Percentiles rank a stretch among this genome's conserved stretches.
phyloP scores from a whole-genome alignment of 805 yeast genomes.

The Wickerhamiella alocasiicola region DNA sequence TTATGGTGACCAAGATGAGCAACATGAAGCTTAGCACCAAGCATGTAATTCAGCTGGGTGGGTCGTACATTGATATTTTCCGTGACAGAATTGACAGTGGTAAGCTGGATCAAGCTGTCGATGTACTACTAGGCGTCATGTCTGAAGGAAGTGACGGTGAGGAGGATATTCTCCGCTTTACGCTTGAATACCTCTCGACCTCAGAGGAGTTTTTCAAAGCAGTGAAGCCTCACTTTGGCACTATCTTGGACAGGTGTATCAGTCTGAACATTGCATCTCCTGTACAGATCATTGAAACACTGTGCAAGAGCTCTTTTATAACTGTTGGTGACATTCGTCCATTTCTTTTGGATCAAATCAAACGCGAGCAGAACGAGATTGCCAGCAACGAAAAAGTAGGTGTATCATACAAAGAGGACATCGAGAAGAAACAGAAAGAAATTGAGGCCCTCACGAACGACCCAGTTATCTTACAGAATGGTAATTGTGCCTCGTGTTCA shows the following conservation, averaged over 20 bases:
- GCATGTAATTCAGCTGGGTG: conserved; percentile 23
- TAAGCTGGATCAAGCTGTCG: conserved; percentile 45
- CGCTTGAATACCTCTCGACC: background rate
- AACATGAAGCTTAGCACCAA: conserved; percentile 18
- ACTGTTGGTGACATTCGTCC: conserved; percentile 63
- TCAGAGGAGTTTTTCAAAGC: conserved; percentile 29
- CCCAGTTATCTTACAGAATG: conserved; percentile 46
- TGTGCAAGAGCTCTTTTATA: conserved; percentile 49
- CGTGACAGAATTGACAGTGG: conserved; percentile 48
- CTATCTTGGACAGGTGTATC: conserved; percentile 43
- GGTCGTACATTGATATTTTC: conserved; percentile 50
- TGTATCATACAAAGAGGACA: conserved; percentile 54
- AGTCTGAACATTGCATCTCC: conserved; percentile 49
- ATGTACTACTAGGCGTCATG: conserved; percentile 35
- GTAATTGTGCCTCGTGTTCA: conserved; percentile 54
- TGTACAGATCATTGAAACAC: conserved; percentile 58
- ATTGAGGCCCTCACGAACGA: conserved; percentile 39
- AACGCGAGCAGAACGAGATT: conserved; percentile 49
- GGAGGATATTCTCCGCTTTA: background rate
- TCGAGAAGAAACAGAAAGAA: conserved; percentile 40
- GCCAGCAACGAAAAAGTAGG: conserved; percentile 55
- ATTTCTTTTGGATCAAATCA: conserved; percentile 49
- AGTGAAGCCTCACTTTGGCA: conserved; percentile 41
- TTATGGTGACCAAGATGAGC: conserved; percentile 24
- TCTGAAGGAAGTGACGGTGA: background rate